Percentiles rank a stretch among this genome's conserved stretches.
These are phyloP conservation scores for Artemisia tridentata DNA, from an alignment of 129 eudicot species.

Conservation along the genomic window DNA sequence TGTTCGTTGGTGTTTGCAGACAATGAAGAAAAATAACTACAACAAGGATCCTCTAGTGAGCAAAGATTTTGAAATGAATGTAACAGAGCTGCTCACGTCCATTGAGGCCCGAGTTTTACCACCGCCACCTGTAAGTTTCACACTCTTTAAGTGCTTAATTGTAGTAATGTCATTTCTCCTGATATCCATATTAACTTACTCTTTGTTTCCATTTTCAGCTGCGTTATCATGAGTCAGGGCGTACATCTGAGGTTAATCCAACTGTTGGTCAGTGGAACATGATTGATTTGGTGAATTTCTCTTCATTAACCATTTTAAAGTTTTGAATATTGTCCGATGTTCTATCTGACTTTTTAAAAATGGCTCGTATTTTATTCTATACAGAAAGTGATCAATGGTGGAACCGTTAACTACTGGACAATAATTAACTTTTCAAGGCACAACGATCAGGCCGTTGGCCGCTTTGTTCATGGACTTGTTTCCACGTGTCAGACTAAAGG, in stretches of 20 bases:
- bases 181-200: too few relatives aligned
- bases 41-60: constrained; percentile 31
- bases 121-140: constrained; percentile 4
- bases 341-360: background rate
- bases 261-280: too few relatives aligned
- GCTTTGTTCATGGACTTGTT: background rate
- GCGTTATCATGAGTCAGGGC: too few relatives aligned
- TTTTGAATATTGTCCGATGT: background rate
- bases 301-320: background rate
- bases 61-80: constrained; percentile 55
- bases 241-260: too few relatives aligned
- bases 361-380: too few relatives aligned
- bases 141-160: too few relatives aligned
- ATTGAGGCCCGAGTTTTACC: constrained; percentile 69
- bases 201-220: too few relatives aligned
- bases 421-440: background rate
- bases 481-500: background rate
- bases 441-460: background rate
- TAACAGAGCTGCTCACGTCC: constrained; percentile 31
- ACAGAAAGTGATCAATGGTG: background rate
- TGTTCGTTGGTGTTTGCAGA: constrained; percentile 24
- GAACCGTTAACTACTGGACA: background rate
- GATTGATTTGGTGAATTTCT: too few relatives aligned
- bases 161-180: too few relatives aligned
- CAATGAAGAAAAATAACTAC: constrained; percentile 39